Evolutionary conservation across 2,329 filamentous ascomycete species (phyloP).

Genomic region (Curvularia eragrostidis): DNA sequence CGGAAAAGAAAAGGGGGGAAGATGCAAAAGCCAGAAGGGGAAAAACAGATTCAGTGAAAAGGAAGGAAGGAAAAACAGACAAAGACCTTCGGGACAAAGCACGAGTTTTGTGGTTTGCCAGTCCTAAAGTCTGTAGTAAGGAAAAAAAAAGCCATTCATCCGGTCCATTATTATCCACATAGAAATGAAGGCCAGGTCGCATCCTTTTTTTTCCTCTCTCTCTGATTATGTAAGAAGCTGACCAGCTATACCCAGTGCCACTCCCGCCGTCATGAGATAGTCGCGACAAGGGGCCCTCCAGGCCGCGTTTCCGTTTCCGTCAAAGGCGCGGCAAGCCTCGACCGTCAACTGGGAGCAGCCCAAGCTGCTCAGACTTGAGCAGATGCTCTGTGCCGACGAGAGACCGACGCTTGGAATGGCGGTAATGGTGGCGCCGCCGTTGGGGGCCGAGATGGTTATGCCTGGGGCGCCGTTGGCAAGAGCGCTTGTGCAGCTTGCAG

Average conservation of each 20-base stretch:
- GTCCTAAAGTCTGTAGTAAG: neutral
- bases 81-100: neutral
- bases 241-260: constrained; percentile 54
- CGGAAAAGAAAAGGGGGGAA: neutral
- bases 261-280: constrained; percentile 32
- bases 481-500: constrained; percentile 48
- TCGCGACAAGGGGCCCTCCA: constrained; percentile 23
- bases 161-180: constrained; percentile 31
- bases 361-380: constrained; percentile 49
- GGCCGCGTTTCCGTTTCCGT: constrained; percentile 45
- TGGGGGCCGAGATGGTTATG: constrained; percentile 59
- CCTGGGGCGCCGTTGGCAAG: constrained; percentile 58
- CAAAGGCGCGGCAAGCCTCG: constrained; percentile 54
- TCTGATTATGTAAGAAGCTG: constrained; percentile 33
- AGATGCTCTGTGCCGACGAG: constrained; percentile 40
- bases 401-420: constrained; percentile 47
- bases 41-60: too few relatives aligned
- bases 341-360: constrained; percentile 59
- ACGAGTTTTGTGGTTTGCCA: neutral
- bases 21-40: neutral
- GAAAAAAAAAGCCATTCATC: neutral
- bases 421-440: constrained; percentile 59
- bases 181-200: constrained; percentile 16
- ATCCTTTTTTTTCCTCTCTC: neutral
- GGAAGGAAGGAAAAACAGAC: neutral